Conservation (phyloP, 768 basidiomycete genomes). For the Galerina sulciceps region DNA sequence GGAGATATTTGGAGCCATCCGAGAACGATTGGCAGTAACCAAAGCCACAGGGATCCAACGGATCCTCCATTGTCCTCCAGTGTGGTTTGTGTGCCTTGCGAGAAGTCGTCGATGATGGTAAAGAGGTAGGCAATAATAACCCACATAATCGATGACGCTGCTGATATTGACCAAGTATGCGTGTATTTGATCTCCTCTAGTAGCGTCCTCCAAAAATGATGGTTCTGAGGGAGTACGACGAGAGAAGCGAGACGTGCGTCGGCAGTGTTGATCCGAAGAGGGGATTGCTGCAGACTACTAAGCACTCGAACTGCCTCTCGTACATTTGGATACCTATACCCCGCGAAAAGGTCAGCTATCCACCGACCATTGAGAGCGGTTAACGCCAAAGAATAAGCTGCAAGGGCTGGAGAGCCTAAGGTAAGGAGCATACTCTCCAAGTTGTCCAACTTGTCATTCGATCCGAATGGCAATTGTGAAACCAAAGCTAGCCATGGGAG, state of each 20-base stretch:
- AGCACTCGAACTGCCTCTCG: slow-evolving; percentile 35
- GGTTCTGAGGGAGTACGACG: slow-evolving; percentile 44
- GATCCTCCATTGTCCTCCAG: slow-evolving; percentile 37
- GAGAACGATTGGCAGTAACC: slow-evolving; percentile 44
- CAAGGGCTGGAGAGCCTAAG: slow-evolving; percentile 47
- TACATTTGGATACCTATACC: slow-evolving; percentile 33
- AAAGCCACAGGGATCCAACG: slow-evolving; percentile 40
- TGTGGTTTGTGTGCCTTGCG: slow-evolving; percentile 15
- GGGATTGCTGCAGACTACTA: slow-evolving; percentile 45
- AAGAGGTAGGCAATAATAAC: slow-evolving; percentile 47
- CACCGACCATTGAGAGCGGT: slow-evolving; percentile 48
- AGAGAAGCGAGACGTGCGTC: slow-evolving; percentile 40
- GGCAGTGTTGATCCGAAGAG: slow-evolving; percentile 34
- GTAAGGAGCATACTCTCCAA: slow-evolving; percentile 45
- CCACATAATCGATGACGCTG: slow-evolving; percentile 44
- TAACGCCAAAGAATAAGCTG: slow-evolving; percentile 47
- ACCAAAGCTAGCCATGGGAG: slow-evolving; percentile 53
- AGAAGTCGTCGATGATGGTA: slow-evolving; percentile 40
- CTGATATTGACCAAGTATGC: slow-evolving; percentile 43
- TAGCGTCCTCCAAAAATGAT: slow-evolving; percentile 43
- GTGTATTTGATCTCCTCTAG: slow-evolving; percentile 34
- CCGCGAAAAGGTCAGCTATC: slow-evolving; percentile 36
- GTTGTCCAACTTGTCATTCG: slow-evolving; percentile 41
- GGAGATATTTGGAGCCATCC: slow-evolving; percentile 47
- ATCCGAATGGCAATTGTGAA: slow-evolving; percentile 53